These are phyloP conservation scores for Leonotis leonurus DNA, from an alignment of 257 asterid species.

Conservation along the genomic window DNA sequence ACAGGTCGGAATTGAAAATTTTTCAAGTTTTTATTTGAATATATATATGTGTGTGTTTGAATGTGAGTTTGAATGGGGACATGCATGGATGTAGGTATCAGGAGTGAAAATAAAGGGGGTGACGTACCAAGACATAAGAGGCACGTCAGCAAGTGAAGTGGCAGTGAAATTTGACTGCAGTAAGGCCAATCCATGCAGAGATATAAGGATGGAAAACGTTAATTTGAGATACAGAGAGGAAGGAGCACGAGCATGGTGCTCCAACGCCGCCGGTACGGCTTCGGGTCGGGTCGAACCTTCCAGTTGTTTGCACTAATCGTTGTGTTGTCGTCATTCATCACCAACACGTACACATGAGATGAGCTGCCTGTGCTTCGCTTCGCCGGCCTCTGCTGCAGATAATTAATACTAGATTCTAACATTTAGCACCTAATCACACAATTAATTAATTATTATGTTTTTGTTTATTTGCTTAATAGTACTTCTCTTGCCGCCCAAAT, in stretches of 20 bases:
- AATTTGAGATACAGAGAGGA: slow-evolving; percentile 19
- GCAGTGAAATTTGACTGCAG: slow-evolving; percentile 63
- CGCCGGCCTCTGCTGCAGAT: too few relatives aligned
- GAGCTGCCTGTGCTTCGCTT: too few relatives aligned
- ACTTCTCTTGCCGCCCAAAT: too few relatives aligned
- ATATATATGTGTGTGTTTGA: neutral
- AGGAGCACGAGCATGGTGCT: slow-evolving; percentile 18
- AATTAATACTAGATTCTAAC: too few relatives aligned
- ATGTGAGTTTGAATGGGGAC: too few relatives aligned
- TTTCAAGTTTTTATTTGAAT: neutral
- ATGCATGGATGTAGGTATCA: slow-evolving; percentile 42
- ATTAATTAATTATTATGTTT: too few relatives aligned
- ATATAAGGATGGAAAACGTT: slow-evolving; percentile 37
- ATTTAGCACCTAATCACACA: too few relatives aligned
- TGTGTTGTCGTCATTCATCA: too few relatives aligned
- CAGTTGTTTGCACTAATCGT: slow-evolving; percentile 21
- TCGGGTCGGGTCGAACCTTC: slow-evolving; percentile 19
- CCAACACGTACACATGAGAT: too few relatives aligned
- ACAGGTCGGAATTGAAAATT: slow-evolving; percentile 31
- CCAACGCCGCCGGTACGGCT: slow-evolving; percentile 18
- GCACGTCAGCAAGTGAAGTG: slow-evolving; percentile 54
- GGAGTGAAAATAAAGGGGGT: slow-evolving; percentile 45
- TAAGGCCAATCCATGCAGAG: slow-evolving; percentile 37
- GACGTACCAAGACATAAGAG: slow-evolving; percentile 35
- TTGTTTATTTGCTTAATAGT: too few relatives aligned